Conservation (phyloP, 352 stramenopile genomes). For the Pythium aphanidermatum region DNA sequence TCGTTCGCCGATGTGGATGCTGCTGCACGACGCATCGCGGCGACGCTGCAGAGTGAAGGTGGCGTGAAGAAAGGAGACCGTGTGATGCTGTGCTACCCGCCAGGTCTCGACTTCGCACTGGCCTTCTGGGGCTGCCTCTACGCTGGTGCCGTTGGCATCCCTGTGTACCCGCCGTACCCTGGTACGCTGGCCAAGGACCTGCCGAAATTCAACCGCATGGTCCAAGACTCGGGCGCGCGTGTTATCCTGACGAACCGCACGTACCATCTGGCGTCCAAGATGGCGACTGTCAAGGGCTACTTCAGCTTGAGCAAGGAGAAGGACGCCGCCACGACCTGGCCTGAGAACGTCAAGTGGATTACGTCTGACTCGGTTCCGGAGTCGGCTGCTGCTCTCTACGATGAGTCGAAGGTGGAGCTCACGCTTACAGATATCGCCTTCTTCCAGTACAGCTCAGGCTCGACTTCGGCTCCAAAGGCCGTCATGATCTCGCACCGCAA, state of each 20-base stretch:
- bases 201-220: constrained; percentile 73
- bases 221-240: constrained; percentile 54
- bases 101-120: constrained; percentile 67
- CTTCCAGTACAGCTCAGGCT: constrained; percentile 82
- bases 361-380: constrained; percentile 57
- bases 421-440: constrained; percentile 63
- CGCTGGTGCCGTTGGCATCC: constrained; percentile 59
- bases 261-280: constrained; percentile 75
- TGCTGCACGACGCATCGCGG: constrained; percentile 54
- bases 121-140: constrained; percentile 80
- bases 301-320: constrained; percentile 56
- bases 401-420: constrained; percentile 35
- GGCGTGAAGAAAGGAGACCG: constrained; percentile 53
- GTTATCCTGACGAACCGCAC: constrained; percentile 71
- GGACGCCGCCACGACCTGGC: constrained; percentile 44
- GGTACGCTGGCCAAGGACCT: constrained; percentile 68
- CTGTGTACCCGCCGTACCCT: constrained; percentile 73
- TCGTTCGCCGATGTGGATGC: constrained; percentile 65
- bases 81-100: constrained; percentile 73
- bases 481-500: constrained; percentile 85
- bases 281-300: constrained; percentile 73
- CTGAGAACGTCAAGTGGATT: constrained; percentile 61
- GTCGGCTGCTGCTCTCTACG: constrained; percentile 42
- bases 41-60: constrained; percentile 44
- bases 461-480: constrained; percentile 72